Percentiles rank a stretch among this genome's conserved stretches.
Evolutionary conservation across 306 rosid species (phyloP).

Genomic region (Acmispon strigosus): DNA sequence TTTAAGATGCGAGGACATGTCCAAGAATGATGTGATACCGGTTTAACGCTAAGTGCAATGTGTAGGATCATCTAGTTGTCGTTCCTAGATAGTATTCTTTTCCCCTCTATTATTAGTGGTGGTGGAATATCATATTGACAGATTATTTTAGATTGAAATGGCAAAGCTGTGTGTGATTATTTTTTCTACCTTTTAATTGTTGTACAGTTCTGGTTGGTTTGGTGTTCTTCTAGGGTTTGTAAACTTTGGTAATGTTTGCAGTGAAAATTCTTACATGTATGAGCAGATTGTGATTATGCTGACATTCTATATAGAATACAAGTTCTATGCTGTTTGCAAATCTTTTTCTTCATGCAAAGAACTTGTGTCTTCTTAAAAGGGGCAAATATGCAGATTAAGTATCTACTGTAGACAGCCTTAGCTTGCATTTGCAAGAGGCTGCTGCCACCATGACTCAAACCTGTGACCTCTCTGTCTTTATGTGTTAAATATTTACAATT

Average conservation of each 20-base stretch:
- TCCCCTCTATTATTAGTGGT: conserved; percentile 36
- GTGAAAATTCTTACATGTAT: conserved; percentile 35
- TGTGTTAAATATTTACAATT: neutral
- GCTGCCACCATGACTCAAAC: too few relatives aligned
- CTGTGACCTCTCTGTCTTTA: too few relatives aligned
- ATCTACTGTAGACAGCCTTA: too few relatives aligned
- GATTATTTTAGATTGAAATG: conserved; percentile 30
- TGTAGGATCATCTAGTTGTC: conserved; percentile 23
- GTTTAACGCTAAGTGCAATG: conserved; percentile 40
- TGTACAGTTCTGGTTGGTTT: conserved; percentile 41
- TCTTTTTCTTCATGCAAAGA: neutral
- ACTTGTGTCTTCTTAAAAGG: neutral
- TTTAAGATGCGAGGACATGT: conserved; percentile 75
- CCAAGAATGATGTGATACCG: conserved; percentile 80
- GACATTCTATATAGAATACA: conserved; percentile 37
- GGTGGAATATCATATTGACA: conserved; percentile 30
- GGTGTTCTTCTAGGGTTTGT: conserved; percentile 39
- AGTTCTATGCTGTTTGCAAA: conserved; percentile 16
- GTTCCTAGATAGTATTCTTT: conserved; percentile 28
- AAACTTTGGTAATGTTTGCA: conserved; percentile 54
- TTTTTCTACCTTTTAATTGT: conserved; percentile 18
- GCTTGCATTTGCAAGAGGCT: too few relatives aligned
- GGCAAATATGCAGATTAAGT: too few relatives aligned
- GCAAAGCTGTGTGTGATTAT: conserved; percentile 10
- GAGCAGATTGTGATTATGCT: conserved; percentile 33